These are phyloP conservation scores for Diaporthe longicolla DNA, from an alignment of 2,329 filamentous ascomycete species.

Conservation along the genomic window DNA sequence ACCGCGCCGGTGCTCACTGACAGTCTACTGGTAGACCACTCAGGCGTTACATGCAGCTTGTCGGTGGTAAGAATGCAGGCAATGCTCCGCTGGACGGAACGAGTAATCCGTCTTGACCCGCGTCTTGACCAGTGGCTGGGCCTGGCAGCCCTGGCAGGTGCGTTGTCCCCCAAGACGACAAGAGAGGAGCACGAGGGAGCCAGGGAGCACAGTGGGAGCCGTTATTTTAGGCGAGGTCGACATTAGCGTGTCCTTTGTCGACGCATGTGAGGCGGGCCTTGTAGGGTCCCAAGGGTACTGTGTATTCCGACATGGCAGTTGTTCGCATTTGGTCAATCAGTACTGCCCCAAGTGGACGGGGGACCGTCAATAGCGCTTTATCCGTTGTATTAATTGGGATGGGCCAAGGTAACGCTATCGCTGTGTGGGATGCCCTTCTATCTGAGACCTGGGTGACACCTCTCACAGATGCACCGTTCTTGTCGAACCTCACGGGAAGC, in stretches of 20 bases:
- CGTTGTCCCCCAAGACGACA: not conserved
- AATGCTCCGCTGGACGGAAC: slow-evolving; percentile 33
- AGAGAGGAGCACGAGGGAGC: slow-evolving; percentile 1
- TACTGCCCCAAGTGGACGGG: no score
- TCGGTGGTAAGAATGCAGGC: slow-evolving; percentile 18
- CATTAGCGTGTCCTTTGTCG: slow-evolving; percentile 20
- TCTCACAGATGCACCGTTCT: not conserved
- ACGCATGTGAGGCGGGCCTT: slow-evolving; percentile 17
- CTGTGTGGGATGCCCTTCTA: slow-evolving; percentile 1
- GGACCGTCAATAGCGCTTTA: not conserved
- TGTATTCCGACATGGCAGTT: slow-evolving; percentile 16
- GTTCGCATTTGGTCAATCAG: slow-evolving; percentile 23
- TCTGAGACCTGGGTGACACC: slow-evolving; percentile 29
- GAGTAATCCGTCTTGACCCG: slow-evolving; percentile 26
- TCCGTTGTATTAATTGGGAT: slow-evolving; percentile 11
- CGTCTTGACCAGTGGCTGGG: slow-evolving; percentile 23
- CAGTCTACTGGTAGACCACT: slow-evolving; percentile 1
- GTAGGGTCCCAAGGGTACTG: slow-evolving; percentile 22
- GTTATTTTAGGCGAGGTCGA: slow-evolving; percentile 19
- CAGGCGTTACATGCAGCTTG: not conserved
- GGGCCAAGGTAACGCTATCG: slow-evolving; percentile 1
- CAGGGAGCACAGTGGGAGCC: slow-evolving; percentile 4
- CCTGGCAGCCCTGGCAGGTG: not conserved
- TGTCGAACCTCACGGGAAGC: not conserved
- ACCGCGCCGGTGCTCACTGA: slow-evolving; percentile 4